These are phyloP conservation scores for Macrocybe gigantea DNA, from an alignment of 768 basidiomycete species.

Conservation along the genomic window DNA sequence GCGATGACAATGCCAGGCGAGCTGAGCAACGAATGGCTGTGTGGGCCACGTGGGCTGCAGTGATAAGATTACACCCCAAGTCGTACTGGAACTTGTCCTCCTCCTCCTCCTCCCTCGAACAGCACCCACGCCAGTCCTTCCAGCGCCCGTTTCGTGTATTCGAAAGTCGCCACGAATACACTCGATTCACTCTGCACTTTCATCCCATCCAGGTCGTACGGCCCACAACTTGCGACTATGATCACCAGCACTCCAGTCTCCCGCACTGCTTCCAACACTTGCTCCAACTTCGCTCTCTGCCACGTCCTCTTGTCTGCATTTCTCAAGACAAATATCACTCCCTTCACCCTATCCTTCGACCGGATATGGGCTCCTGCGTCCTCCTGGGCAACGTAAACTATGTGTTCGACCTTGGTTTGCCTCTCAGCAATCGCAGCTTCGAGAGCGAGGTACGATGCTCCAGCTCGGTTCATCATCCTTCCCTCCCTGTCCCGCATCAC, in stretches of 20 bases:
- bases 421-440: constrained; percentile 30
- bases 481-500: constrained; percentile 35
- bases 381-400: constrained; percentile 33
- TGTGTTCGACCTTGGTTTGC: constrained; percentile 28
- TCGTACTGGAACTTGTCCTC: too few species aligned
- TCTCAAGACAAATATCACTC: constrained; percentile 49
- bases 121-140: constrained; percentile 36
- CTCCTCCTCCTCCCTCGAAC: constrained; percentile 25
- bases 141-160: constrained; percentile 50
- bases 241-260: constrained; percentile 28
- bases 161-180: constrained; percentile 48
- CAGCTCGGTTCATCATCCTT: constrained; percentile 49
- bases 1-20: constrained; percentile 2
- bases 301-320: constrained; percentile 48
- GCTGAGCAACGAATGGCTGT: too few species aligned
- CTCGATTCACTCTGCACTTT: constrained; percentile 16
- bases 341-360: too few species aligned
- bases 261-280: constrained; percentile 12
- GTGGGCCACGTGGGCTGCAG: too few species aligned
- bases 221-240: constrained; percentile 57
- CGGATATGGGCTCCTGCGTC: constrained; percentile 9
- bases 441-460: constrained; percentile 48
- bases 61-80: too few species aligned
- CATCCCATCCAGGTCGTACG: constrained; percentile 48
- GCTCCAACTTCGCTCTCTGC: constrained; percentile 40